Conservation (phyloP, 1,284 basidiomycete genomes). For the Cryptococcus maquisensis region DNA sequence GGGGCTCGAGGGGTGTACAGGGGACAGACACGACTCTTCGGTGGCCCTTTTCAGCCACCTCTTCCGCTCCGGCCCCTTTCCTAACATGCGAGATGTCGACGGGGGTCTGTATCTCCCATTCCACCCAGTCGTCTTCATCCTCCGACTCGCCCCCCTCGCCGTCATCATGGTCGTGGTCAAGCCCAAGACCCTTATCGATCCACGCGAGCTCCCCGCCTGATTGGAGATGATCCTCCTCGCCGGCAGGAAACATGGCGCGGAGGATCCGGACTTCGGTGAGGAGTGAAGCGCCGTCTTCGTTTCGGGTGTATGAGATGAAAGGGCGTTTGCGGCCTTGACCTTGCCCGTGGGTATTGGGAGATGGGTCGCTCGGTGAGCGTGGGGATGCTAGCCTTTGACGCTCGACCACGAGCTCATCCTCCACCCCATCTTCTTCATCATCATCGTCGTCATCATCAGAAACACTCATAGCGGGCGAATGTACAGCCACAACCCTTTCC, state of each 20-base stretch:
- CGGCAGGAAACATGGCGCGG: slow-evolving; percentile 22
- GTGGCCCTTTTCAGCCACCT: background rate
- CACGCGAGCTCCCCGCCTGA: slow-evolving; percentile 29
- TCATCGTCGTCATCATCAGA: background rate
- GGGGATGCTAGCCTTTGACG: background rate
- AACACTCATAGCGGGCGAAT: background rate
- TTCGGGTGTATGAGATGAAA: slow-evolving; percentile 42
- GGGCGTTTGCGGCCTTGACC: slow-evolving; percentile 17
- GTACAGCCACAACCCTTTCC: slow-evolving; percentile 12
- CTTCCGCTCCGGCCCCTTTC: background rate
- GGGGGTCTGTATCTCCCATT: background rate
- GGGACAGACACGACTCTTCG: background rate
- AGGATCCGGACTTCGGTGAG: slow-evolving; percentile 38
- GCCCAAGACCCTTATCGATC: background rate
- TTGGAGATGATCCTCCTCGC: slow-evolving; percentile 16
- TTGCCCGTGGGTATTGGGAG: too few relatives aligned
- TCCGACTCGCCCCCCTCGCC: slow-evolving; percentile 9
- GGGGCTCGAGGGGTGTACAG: background rate
- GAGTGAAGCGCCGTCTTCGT: slow-evolving; percentile 37
- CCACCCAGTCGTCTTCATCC: slow-evolving; percentile 10
- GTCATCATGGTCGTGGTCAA: too few relatives aligned
- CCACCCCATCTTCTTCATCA: background rate
- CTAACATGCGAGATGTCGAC: background rate
- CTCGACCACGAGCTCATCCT: background rate
- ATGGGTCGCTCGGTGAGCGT: background rate